A percentile compares a stretch with the other conserved stretches of the same genome.
phyloP scores from a whole-genome alignment of 208 protist species.

The Tritrichomonas musculus region DNA sequence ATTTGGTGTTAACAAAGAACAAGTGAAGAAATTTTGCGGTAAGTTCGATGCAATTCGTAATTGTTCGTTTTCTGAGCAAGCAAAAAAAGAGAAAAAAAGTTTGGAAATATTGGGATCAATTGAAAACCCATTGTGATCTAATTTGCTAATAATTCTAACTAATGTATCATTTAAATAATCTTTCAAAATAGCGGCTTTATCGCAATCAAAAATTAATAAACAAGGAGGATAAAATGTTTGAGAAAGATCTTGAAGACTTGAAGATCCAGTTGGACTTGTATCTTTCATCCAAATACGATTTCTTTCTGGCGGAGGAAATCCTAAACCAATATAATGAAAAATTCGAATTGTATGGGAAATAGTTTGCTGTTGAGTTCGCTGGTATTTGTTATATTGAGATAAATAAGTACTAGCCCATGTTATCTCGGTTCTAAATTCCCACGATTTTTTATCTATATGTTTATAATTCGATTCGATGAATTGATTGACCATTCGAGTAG shows the following conservation, averaged over 20 bases:
- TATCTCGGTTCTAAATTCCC: not conserved
- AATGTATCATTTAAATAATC: too few species aligned
- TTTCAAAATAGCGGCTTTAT: not conserved
- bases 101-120: not conserved
- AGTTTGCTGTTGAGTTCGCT: too few species aligned
- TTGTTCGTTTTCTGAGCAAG: not conserved
- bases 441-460: not conserved
- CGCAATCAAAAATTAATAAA: slow-evolving; percentile 17
- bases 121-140: not conserved
- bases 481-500: not conserved
- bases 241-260: not conserved
- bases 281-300: not conserved
- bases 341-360: not conserved
- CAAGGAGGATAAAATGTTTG: not conserved
- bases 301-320: slow-evolving; percentile 5
- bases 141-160: too few species aligned
- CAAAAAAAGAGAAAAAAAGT: not conserved
- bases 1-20: not conserved
- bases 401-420: not conserved
- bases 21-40: slow-evolving; percentile 15
- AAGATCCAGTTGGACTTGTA: not conserved
- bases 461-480: not conserved
- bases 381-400: not conserved
- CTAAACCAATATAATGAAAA: slow-evolving; percentile 27
- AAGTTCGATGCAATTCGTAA: not conserved